Conservation (phyloP, 1,284 basidiomycete species). For the Marasmius tenuissimus region DNA sequence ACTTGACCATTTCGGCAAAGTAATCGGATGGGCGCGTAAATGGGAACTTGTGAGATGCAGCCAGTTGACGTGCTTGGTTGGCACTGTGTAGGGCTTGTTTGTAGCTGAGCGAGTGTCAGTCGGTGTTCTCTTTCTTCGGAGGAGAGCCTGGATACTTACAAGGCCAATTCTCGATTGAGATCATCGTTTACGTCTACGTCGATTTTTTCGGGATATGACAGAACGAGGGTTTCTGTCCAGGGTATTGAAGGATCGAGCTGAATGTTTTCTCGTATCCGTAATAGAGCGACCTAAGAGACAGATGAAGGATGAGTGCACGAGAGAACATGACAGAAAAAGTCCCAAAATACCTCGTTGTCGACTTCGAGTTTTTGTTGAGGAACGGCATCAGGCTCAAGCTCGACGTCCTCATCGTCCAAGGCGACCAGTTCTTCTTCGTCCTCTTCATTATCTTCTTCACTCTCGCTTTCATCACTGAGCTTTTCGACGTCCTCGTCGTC, state of each 20-base stretch:
- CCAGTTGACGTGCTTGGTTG: slow-evolving; percentile 72
- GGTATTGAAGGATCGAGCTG: slow-evolving; percentile 74
- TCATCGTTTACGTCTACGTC: slow-evolving; percentile 86
- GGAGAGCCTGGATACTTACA: slow-evolving; percentile 58
- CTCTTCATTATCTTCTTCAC: slow-evolving; percentile 25
- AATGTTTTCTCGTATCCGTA: slow-evolving; percentile 79
- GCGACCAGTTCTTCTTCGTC: slow-evolving; percentile 50
- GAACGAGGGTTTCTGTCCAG: slow-evolving; percentile 84
- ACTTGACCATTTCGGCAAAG: slow-evolving; percentile 99
- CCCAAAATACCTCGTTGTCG: slow-evolving; percentile 69
- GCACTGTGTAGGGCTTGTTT: slow-evolving; percentile 91
- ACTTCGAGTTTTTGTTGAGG: slow-evolving; percentile 81
- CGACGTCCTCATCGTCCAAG: slow-evolving; percentile 70
- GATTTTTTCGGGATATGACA: slow-evolving; percentile 74
- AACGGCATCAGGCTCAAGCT: slow-evolving; percentile 72
- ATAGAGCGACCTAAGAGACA: slow-evolving; percentile 66
- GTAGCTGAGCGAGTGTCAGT: slow-evolving; percentile 59
- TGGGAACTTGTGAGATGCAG: slow-evolving; percentile 73
- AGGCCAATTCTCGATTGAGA: slow-evolving; percentile 90
- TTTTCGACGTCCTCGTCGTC: slow-evolving; percentile 35
- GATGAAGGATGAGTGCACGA: slow-evolving; percentile 4
- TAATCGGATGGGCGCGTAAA: slow-evolving; percentile 95
- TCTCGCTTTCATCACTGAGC: slow-evolving; percentile 23
- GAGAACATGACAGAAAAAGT: slow-evolving; percentile 6
- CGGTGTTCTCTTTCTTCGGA: neutral